phyloP scores from a whole-genome alignment of 495 filamentous ascomycete genomes.

The Neurospora tetrasperma region DNA sequence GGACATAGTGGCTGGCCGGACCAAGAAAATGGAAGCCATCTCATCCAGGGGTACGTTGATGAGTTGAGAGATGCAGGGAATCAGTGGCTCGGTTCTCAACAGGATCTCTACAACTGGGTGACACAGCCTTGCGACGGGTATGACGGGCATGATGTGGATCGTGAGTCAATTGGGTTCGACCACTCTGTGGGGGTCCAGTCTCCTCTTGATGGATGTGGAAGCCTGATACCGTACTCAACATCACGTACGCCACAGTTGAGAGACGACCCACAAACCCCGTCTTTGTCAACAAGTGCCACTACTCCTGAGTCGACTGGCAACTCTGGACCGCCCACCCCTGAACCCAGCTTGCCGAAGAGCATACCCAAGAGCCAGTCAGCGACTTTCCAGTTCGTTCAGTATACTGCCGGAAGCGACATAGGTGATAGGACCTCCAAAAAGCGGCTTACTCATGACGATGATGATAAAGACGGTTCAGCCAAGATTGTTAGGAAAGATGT shows the following conservation, averaged over 20 bases:
- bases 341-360: not conserved
- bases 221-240: not conserved
- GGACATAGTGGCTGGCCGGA: not conserved
- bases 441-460: slow-evolving; percentile 7
- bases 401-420: slow-evolving; percentile 4
- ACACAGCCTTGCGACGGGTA: not conserved
- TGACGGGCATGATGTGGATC: not conserved
- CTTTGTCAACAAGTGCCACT: not conserved
- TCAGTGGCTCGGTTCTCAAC: not conserved
- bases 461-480: not conserved
- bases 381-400: slow-evolving; percentile 11
- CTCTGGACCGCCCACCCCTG: not conserved
- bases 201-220: not conserved
- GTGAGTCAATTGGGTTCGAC: not conserved
- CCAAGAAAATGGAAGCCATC: not conserved
- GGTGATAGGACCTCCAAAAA: slow-evolving; percentile 8
- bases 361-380: not conserved
- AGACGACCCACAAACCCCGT: not conserved
- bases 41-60: not conserved
- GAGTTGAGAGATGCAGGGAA: not conserved
- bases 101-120: not conserved
- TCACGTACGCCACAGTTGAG: not conserved
- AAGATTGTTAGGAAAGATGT: not conserved
- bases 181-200: not conserved
- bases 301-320: not conserved